Evolutionary conservation across 1,139 yeast genomes (phyloP).

Genomic region (Hansenula lynferdii): DNA sequence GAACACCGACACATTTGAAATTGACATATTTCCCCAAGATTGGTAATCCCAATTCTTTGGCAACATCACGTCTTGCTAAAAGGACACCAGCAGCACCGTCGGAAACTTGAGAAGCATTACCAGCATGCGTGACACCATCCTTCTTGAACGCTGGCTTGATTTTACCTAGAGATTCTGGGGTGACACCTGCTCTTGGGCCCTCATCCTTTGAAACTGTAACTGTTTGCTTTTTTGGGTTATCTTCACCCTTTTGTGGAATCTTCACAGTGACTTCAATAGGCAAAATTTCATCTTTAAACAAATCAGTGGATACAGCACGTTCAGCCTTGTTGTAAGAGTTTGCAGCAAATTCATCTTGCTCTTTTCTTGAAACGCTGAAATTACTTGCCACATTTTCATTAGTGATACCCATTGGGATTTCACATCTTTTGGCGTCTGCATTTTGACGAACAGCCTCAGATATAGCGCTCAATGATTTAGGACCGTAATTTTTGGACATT

Average conservation of each 20-base stretch:
- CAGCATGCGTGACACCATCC: conserved; percentile 87
- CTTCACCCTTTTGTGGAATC: conserved; percentile 42
- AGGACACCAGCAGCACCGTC: conserved; percentile 95
- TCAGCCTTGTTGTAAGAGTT: conserved; percentile 82
- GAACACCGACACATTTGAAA: conserved; percentile 80
- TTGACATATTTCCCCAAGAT: conserved; percentile 49
- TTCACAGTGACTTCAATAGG: conserved; percentile 59
- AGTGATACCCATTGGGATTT: conserved; percentile 90
- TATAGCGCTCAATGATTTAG: conserved; percentile 60
- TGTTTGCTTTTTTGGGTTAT: conserved; percentile 23
- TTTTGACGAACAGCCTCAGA: conserved; percentile 42
- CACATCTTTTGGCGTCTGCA: conserved; percentile 53
- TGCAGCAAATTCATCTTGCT: conserved; percentile 88
- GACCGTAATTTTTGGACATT: conserved; percentile 83
- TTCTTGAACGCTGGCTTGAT: conserved; percentile 81
- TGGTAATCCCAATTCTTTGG: conserved; percentile 64
- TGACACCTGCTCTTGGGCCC: conserved; percentile 87
- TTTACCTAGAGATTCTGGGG: conserved; percentile 68
- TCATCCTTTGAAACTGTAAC: conserved; percentile 69
- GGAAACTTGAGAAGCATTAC: conserved; percentile 92
- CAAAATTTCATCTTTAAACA: conserved; percentile 79
- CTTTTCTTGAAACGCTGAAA: conserved; percentile 58
- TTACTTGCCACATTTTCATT: conserved; percentile 71
- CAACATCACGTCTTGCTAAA: conserved; percentile 83
- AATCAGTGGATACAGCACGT: conserved; percentile 62